Base-by-base conservation (phyloP, 202 grass and related monocot genomes). In the Digitaria exilis region DNA sequence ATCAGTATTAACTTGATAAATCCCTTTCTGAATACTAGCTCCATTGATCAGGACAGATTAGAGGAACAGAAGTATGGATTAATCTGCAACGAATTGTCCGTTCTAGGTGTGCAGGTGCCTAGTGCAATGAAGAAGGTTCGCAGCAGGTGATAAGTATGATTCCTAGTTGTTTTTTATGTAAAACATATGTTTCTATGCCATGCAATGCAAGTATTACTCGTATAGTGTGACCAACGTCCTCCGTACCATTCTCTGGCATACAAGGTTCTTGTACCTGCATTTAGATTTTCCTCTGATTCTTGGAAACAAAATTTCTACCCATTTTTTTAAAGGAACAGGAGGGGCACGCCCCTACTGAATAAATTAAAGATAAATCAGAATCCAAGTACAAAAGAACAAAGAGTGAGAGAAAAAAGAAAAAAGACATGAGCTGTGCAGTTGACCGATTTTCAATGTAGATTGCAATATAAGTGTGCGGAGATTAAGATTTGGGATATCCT, bases 1-100 rank as follows among this genome's bases (percentile, higher is more conserved):
- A 54, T 55, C 5, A 85, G 71, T 19, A 77, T 49, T 32, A 72
- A 65, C 29, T 81, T 64, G 56, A 30, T n/a, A 82, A 54, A 65
- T 59, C 66, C 18, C 73, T 78, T 81, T 78, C 46, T 37, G 9
- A 41, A 63, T 58, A 46, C 32, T 50, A 58, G 5, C 73, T 32
- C 48, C 26, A 35, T 26, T 52, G 44, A 45, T 55, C 44, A 65
- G 56, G 35, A 18, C 19, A 71, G 21, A 41, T 72, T 37, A 58
- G 37, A 84, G 37, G 39, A 73, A 75, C 18, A 65, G 43, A 76
- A 29, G 17, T 75, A 79, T 45, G 34, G 8, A 79, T 44, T 60
- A 71, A 52, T 89, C 42, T 29, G 9, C 57, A 49, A 44, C 4
- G 30, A 73, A 60, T 17, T 73, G 5, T 78, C 67, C 72, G 46